A percentile compares a stretch with the other conserved stretches of the same genome.
Conservation (phyloP, 2,329 filamentous ascomycete species). For the Pseudocercospora fijiensis region DNA sequence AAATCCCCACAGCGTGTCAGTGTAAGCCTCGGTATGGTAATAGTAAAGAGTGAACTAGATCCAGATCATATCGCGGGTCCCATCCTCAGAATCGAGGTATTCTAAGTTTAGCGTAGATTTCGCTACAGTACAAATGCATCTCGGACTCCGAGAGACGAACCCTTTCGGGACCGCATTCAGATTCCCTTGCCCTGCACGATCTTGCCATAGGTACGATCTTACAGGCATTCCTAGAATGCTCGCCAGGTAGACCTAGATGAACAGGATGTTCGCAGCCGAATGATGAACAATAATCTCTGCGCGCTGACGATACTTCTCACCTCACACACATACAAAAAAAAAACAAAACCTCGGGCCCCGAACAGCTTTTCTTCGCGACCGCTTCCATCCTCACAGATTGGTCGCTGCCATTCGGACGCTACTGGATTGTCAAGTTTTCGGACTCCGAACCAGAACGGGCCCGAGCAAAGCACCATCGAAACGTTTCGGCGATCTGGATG, state of each 20-base stretch:
- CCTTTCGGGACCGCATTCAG: background rate
- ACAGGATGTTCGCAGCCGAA: background rate
- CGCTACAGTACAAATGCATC: background rate
- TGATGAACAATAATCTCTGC: background rate
- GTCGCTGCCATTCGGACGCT: background rate
- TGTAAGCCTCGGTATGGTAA: background rate
- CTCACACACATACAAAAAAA: too few species aligned
- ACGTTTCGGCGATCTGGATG: background rate
- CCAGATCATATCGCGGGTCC: background rate
- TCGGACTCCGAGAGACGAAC: background rate
- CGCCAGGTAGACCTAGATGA: background rate
- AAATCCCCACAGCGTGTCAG: background rate
- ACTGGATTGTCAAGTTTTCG: constrained; percentile 5
- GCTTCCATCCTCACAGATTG: background rate
- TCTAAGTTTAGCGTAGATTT: background rate
- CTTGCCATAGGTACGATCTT: background rate
- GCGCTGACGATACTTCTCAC: background rate
- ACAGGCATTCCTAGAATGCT: background rate
- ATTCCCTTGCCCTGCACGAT: background rate
- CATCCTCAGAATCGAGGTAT: background rate
- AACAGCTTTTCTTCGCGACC: background rate
- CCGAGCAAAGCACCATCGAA: background rate
- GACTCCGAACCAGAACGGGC: background rate
- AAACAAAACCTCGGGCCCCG: background rate
- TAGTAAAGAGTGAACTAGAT: background rate